These are phyloP conservation scores for Penicillium sp. DNA, from an alignment of 2,329 filamentous ascomycete genomes.

Conservation along the genomic window DNA sequence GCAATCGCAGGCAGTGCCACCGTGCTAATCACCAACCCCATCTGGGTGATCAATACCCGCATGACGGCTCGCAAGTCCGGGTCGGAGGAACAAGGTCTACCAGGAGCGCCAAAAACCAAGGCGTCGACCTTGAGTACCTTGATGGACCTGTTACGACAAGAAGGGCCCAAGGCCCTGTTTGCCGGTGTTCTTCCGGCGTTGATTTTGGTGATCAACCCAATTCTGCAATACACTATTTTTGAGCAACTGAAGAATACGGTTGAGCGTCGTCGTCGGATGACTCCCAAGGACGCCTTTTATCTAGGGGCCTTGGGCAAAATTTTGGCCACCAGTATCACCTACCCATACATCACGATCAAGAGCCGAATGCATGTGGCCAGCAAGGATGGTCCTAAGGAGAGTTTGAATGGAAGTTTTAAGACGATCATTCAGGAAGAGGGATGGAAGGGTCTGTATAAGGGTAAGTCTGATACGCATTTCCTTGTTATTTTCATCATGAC, in stretches of 20 bases:
- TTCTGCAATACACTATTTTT: constrained; percentile 97
- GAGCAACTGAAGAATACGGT: constrained; percentile 94
- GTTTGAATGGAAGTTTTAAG: constrained; percentile 73
- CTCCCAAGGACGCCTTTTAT: constrained; percentile 83
- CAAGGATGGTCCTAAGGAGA: constrained; percentile 73
- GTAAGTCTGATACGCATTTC: constrained; percentile 50
- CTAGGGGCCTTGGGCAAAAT: constrained; percentile 92
- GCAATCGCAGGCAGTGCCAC: constrained; percentile 92
- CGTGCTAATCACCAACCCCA: constrained; percentile 94
- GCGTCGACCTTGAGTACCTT: constrained; percentile 76
- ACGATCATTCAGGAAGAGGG: constrained; percentile 85
- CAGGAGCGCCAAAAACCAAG: constrained; percentile 52
- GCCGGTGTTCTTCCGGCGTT: constrained; percentile 88
- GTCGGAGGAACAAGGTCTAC: constrained; percentile 43
- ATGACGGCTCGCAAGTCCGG: constrained; percentile 87
- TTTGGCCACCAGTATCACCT: constrained; percentile 88
- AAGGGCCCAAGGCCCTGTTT: constrained; percentile 83
- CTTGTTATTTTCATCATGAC: background rate
- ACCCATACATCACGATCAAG: constrained; percentile 99
- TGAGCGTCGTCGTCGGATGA: constrained; percentile 74
- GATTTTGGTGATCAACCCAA: constrained; percentile 95
- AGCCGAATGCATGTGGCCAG: constrained; percentile 92
- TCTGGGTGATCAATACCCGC: constrained; percentile 98
- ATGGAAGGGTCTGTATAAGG: constrained; percentile 89
- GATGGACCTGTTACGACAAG: constrained; percentile 73